Percentiles rank a stretch among this genome's conserved stretches.
Conservation (phyloP, 75 land plant species). For the Azolla pinnata region DNA sequence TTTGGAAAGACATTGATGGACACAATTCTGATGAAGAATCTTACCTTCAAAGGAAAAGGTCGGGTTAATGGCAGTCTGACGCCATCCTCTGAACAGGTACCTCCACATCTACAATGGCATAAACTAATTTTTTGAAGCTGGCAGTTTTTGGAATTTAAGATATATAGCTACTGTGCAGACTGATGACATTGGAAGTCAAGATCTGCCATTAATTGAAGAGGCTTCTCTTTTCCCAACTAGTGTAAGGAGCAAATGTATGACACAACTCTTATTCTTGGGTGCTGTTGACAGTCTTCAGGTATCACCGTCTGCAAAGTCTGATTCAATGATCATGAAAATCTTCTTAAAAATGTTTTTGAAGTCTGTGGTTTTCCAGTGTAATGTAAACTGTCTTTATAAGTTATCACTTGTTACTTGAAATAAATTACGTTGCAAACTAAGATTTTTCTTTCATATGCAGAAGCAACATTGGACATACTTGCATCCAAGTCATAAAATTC, state of each 20-base stretch:
- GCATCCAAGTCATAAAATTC: slow-evolving; percentile 49
- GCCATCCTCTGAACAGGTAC: slow-evolving; percentile 49
- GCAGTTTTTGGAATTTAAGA: background rate
- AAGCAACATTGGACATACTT: slow-evolving; percentile 72
- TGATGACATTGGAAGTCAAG: slow-evolving; percentile 44
- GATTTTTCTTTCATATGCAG: slow-evolving; percentile 25
- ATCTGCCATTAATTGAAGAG: slow-evolving; percentile 38
- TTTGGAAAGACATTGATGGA: slow-evolving; percentile 93
- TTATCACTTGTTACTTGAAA: background rate
- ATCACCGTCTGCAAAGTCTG: too few species aligned
- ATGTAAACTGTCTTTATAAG: too few species aligned
- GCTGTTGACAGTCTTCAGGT: slow-evolving; percentile 93
- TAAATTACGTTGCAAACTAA: background rate
- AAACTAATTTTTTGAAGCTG: background rate
- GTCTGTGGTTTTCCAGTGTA: too few species aligned
- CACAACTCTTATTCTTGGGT: slow-evolving; percentile 75
- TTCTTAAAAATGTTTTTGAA: too few species aligned
- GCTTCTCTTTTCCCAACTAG: slow-evolving; percentile 36
- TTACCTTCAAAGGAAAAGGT: slow-evolving; percentile 51
- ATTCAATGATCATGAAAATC: too few species aligned
- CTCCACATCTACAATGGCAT: too few species aligned
- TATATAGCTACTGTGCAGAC: background rate
- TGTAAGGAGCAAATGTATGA: slow-evolving; percentile 78
- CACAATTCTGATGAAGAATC: slow-evolving; percentile 60
- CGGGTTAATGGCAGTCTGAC: slow-evolving; percentile 22